These are phyloP conservation scores for Stenogyne calaminthoides DNA, from an alignment of 305 asterid species.

Conservation along the genomic window DNA sequence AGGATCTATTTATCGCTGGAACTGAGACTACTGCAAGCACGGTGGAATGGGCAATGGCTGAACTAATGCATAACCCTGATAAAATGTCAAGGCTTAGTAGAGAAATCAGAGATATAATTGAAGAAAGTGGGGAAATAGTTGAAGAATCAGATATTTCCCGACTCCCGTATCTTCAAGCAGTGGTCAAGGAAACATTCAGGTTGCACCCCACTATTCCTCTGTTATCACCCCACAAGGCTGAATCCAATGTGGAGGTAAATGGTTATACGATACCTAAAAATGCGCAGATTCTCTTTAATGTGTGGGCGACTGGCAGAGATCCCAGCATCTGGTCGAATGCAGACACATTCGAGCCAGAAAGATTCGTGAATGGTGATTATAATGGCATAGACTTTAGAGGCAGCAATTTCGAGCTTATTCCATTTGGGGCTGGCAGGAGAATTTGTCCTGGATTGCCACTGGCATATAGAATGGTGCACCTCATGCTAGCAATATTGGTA, in stretches of 20 bases:
- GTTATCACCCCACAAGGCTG: constrained; percentile 30
- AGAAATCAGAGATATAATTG: not conserved
- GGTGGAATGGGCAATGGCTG: too few species aligned
- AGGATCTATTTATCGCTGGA: too few species aligned
- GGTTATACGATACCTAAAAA: constrained; percentile 40
- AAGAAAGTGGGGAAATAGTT: not conserved
- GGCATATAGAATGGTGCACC: not conserved
- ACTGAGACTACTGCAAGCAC: too few species aligned
- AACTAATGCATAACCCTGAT: not conserved
- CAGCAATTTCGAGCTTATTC: not conserved
- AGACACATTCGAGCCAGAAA: not conserved
- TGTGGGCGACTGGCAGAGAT: constrained; percentile 50
- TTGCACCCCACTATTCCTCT: not conserved
- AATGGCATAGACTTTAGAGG: not conserved
- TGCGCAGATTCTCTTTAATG: constrained; percentile 33
- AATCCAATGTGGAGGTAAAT: constrained; percentile 25
- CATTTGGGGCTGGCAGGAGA: not conserved
- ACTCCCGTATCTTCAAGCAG: not conserved
- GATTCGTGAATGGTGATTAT: not conserved
- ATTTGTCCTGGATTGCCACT: not conserved
- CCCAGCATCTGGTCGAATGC: constrained; percentile 30
- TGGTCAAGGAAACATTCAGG: not conserved
- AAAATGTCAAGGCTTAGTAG: not conserved
- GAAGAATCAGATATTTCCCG: not conserved
- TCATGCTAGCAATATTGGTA: not conserved